A percentile compares a stretch with the other conserved stretches of the same genome.
These are phyloP conservation scores for Zasmidium citrigriseum DNA, from an alignment of 2,329 filamentous ascomycete genomes.

Conservation along the genomic window DNA sequence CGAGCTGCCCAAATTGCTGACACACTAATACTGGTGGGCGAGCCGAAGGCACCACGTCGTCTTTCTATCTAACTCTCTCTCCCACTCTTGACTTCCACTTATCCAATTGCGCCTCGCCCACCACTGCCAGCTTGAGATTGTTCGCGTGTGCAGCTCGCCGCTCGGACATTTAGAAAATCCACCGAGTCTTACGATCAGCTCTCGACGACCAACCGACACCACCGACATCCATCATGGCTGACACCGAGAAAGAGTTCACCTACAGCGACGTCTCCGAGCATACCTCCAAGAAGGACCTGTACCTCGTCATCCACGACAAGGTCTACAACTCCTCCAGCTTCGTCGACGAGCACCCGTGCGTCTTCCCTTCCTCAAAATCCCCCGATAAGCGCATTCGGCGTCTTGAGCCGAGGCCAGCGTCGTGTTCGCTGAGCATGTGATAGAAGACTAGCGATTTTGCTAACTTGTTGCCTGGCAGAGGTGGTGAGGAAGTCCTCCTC, in stretches of 20 bases:
- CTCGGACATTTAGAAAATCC: not conserved
- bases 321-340: conserved; percentile 90
- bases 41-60: too few species aligned
- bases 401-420: not conserved
- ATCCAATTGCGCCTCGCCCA: not conserved
- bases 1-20: too few species aligned
- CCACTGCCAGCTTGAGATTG: not conserved
- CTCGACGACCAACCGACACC: not conserved
- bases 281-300: conserved; percentile 92
- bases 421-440: not conserved
- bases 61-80: not conserved
- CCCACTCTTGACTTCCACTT: not conserved
- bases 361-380: conserved; percentile 28
- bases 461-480: conserved; percentile 56
- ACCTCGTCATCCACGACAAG: conserved; percentile 91
- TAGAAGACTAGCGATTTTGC: conserved; percentile 1
- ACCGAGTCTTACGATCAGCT: not conserved
- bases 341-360: conserved; percentile 93
- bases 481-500: conserved; percentile 96
- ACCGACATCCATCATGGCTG: conserved; percentile 47
- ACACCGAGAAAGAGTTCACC: conserved; percentile 66
- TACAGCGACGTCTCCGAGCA: conserved; percentile 81
- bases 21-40: too few species aligned
- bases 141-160: not conserved
- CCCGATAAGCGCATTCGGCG: not conserved